Evolutionary conservation across 2,329 filamentous ascomycete genomes (phyloP), one percentile per base, ranked within the genome.

Genomic region (Aspergillus nomiae): DNA sequence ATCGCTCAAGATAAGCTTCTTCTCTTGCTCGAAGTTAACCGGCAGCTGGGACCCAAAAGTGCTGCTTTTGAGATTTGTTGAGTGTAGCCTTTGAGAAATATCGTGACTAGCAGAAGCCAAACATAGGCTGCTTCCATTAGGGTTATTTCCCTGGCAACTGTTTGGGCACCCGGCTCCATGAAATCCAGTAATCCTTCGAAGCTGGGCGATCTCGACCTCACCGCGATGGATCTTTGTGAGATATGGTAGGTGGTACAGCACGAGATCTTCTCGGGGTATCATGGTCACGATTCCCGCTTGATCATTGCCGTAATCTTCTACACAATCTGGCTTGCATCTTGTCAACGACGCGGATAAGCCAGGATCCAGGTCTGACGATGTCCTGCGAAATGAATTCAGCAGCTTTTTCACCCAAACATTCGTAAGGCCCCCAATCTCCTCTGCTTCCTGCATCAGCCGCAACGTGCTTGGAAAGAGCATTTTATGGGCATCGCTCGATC

Each of bases 391-490:
- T 21, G 51, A 26, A 16, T 55, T 36, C n/a, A 36, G 34, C 51
- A 55, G 21, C 32, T 24, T 55, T 55, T 26, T 38, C 3, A 67
- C 73, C 78, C 74, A 83, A 48, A 73, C 64, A 66, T 76, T 58
- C 63, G 96, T 80, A 1, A 92, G 76, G 0, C 87, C 88, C 64
- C 92, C 90, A 7, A 94, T 84, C 74, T 97, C 94, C 74, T 98
- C 94, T 66, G 87, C 90, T 60, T 88, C 86, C 63, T 90, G 86
- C 92, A 94, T 97, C 12, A 97, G 78, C 69, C 92, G 92, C 48
- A 96, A 81, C 60, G 90, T 92, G 0, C 89, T 89, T 0, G 95
- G 95, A 72, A 95, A 99, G 69, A 94, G 96, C 92, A 99, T 97
- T 73, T 91, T 94, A 79, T 89, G 90, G 0, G 90, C 86, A 71